Evolutionary conservation across 2,329 filamentous ascomycete species (phyloP).

Genomic region (Talaromyces atroroseus): DNA sequence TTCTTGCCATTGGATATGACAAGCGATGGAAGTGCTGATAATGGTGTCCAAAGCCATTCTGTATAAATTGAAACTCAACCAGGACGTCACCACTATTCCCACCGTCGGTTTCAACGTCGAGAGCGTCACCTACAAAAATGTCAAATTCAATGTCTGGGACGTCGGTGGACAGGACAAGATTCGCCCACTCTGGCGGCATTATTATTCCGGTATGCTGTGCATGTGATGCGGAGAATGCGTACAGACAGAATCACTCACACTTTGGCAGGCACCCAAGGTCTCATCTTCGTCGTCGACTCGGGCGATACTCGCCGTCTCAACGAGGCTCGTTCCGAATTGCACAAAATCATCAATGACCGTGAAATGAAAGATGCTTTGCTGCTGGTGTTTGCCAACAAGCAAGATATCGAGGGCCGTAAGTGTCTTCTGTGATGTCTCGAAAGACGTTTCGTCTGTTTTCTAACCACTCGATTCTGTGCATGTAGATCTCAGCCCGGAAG

Average conservation of each 20-base stretch:
- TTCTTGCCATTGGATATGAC: not conserved
- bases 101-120: constrained; percentile 99
- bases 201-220: constrained; percentile 66
- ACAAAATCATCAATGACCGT: constrained; percentile 95
- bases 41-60: constrained; percentile 61
- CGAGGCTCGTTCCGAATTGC: constrained; percentile 86
- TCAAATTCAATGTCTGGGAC: constrained; percentile 99
- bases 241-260: not conserved
- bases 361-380: constrained; percentile 96
- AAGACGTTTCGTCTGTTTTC: not conserved
- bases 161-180: constrained; percentile 99
- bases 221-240: not conserved
- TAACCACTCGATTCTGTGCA: not conserved
- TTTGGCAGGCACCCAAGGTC: constrained; percentile 74
- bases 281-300: constrained; percentile 98
- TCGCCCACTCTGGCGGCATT: constrained; percentile 92
- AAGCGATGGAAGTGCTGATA: not conserved
- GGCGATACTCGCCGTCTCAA: constrained; percentile 87
- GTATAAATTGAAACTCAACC: constrained; percentile 97
- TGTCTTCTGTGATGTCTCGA: constrained; percentile 13
- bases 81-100: constrained; percentile 96
- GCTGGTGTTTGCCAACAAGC: constrained; percentile 97
- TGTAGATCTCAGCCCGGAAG: constrained; percentile 69
- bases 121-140: constrained; percentile 98
- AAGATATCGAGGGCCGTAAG: constrained; percentile 79